Base-by-base conservation (phyloP, 2,329 filamentous ascomycete species). In the Alternaria angustiovoidea region DNA sequence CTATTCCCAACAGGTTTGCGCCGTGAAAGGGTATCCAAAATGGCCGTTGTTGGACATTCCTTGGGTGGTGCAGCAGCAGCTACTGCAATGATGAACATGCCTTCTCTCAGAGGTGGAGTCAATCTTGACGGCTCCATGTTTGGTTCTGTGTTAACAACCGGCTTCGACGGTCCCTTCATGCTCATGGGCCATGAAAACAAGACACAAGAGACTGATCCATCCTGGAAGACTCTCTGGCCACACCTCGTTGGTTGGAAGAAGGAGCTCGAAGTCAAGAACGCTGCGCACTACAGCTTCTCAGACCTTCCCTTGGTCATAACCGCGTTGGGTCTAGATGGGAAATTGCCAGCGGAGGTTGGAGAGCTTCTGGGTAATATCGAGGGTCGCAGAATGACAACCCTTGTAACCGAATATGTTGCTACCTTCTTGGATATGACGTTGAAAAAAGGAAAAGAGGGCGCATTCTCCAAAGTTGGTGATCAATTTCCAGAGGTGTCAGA, bases 51-150 rank as follows among this genome's bases (percentile, higher is more conserved):
- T 3, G 78, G 78, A 4, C 78, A 80, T 46, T 80, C 78, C 2
- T 54, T 79, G 5, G 78, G 78, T 14, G 78, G 78, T 9, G 74
- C 75, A 1, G 71, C 77, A 2, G 68, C 73, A 7, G 66, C 68
- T 2, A 49, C 58, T 1, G 57, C 69, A 34, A 49, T 70, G 61
- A 18, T 65, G 22, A 44, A 63, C 5, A 51, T 64, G 1, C 26
- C 63, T 0, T 71, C 70, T 3, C 61, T 74, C 24, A 51, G 59
- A 2, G 76, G 74, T 5, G 78, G 67, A 4, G 32, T 76, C 26
- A 78, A 80, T 47, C 59, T 80, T n/a, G 78, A 80, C 51, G 77
- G 78, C 5, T 65, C 53, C 18, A 62, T 78, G 53, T 77, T 71
- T 34, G 70, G 67, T 2, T 18, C 62, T 4, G 61, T 73, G 1